These are phyloP conservation scores for Alternaria hordeiaustralica DNA, from an alignment of 2,329 filamentous ascomycete genomes.

Conservation along the genomic window DNA sequence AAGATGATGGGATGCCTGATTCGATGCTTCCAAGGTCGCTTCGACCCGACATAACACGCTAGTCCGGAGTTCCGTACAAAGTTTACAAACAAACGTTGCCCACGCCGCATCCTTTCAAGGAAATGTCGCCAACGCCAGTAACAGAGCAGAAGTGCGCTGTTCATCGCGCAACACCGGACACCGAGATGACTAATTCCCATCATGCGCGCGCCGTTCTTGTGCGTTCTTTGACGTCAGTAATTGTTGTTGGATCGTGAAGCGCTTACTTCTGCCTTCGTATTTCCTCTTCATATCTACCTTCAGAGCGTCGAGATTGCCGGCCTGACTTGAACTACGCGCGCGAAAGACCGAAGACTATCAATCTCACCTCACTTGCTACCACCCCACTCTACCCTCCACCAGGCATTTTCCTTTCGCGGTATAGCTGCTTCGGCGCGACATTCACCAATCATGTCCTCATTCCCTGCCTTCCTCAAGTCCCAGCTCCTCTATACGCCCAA, in stretches of 20 bases:
- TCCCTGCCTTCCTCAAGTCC: conserved; percentile 3
- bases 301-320: neutral
- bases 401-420: neutral
- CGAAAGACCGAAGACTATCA: neutral
- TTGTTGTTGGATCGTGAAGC: neutral
- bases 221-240: neutral
- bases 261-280: neutral
- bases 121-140: neutral
- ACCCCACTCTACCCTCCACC: neutral
- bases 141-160: neutral
- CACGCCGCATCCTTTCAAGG: neutral
- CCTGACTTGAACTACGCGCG: neutral
- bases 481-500: conserved; percentile 5
- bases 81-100: neutral
- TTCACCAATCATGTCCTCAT: neutral
- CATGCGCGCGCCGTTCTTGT: neutral
- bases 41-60: neutral
- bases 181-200: neutral
- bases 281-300: neutral
- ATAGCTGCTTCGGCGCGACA: neutral
- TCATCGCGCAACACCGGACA: neutral
- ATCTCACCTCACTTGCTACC: neutral
- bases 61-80: conserved; percentile 6
- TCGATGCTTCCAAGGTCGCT: neutral
- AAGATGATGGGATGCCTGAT: neutral